Base-by-base conservation (phyloP, 2,329 filamentous ascomycete genomes). In the Claviceps sorghi region DNA sequence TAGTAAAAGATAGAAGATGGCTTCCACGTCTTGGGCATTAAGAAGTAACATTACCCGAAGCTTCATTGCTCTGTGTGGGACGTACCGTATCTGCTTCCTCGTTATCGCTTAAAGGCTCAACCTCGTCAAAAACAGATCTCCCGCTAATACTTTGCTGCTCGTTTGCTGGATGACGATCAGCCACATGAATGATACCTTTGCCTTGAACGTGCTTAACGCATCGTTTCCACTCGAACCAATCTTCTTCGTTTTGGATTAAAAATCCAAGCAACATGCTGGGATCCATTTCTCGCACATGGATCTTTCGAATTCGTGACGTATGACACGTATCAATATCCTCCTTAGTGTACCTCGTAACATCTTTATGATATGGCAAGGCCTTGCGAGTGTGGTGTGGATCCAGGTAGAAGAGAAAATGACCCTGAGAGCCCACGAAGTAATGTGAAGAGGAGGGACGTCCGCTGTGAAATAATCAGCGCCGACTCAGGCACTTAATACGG, bases 181-280 rank as follows among this genome's bases (percentile, higher is more conserved):
- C 82, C 30, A 97, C 81, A 59, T 91, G 87, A 48, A 97, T 85
- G 50, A 98, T 87, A 7, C 82, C 76, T 66, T 95, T 96, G 22
- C 87, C 86, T 59, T 86, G 81, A 9, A 86, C 81, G 59, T 85
- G 79, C 58, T 80, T 80, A 2, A 95, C 76, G n/a, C 80, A 78
- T 54, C 78, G 73, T 62, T 87, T 84, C 90, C 90, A 97, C 51
- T 80, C 77, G 41, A 77, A 70, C 84, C 91, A 97, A 58, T 98
- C 93, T 44, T 83, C 77, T 59, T 91, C 83, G 53, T 86, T 80
- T 42, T 77, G 79, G 56, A 98, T 89, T 38, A 98, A 70, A 62
- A 97, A 97, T 4, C 88, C 91, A 58, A 98, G 87, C 43, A 98
- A 72, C 93, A 98, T 98, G 62, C 89, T 96, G 0, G 93, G 93